phyloP scores from a whole-genome alignment of 352 stramenopile genomes.

The Plasmopara halstedii region DNA sequence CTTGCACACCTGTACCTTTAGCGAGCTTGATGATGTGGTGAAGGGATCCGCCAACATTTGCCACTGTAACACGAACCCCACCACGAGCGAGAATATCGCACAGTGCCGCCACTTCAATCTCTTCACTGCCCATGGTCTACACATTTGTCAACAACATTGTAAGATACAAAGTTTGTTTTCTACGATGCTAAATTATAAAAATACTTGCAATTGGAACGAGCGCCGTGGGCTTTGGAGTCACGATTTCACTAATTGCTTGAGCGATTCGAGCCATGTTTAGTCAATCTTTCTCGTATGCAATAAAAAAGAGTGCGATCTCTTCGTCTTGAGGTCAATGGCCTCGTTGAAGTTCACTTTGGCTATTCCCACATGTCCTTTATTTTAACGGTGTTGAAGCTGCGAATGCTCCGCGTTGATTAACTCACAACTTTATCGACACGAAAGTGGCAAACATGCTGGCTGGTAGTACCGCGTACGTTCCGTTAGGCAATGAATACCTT shows the following conservation, averaged over 20 bases:
- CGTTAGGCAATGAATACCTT: conserved; percentile 17
- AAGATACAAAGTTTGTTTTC: not conserved
- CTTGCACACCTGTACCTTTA: conserved; percentile 45
- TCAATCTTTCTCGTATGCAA: conserved; percentile 5
- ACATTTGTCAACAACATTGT: not conserved
- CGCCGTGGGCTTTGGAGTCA: conserved; percentile 51
- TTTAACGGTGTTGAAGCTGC: conserved; percentile 22
- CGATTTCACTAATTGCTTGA: conserved; percentile 46
- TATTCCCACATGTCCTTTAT: conserved; percentile 8
- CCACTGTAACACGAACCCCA: conserved; percentile 58
- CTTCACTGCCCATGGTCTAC: conserved; percentile 46
- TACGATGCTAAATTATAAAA: conserved; percentile 4
- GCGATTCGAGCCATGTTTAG: conserved; percentile 37
- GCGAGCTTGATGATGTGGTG: conserved; percentile 50
- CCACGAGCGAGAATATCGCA: conserved; percentile 44
- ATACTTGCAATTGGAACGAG: conserved; percentile 48
- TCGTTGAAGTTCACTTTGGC: conserved; percentile 19
- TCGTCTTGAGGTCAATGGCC: not conserved
- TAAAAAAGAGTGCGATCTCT: not conserved
- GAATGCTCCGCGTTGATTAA: not conserved
- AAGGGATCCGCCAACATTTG: conserved; percentile 34
- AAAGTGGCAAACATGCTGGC: conserved; percentile 18
- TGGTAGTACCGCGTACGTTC: conserved; percentile 15
- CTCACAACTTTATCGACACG: conserved; percentile 10
- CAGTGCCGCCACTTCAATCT: conserved; percentile 56